These are phyloP conservation scores for Neurospora sp. DNA, from an alignment of 495 filamentous ascomycete species.

Conservation along the genomic window DNA sequence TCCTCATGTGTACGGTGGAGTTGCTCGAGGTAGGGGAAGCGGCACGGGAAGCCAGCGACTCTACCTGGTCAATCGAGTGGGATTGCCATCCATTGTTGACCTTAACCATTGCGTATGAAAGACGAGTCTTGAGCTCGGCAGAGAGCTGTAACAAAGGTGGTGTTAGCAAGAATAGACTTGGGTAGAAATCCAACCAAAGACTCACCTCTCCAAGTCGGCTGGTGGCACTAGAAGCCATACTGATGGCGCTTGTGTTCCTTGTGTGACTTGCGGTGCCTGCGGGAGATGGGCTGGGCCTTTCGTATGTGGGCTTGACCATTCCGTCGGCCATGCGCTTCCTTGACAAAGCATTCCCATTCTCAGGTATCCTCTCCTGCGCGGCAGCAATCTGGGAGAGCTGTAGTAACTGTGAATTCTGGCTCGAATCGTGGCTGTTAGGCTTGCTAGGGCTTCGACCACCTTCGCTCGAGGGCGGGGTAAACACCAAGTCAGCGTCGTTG, in stretches of 20 bases:
- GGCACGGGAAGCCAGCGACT: conserved; percentile 53
- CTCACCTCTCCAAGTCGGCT: conserved; percentile 67
- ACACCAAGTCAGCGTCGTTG: conserved; percentile 32
- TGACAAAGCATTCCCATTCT: conserved; percentile 24
- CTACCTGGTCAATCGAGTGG: conserved; percentile 57
- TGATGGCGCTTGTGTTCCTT: conserved; percentile 54
- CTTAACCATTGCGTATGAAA: conserved; percentile 85
- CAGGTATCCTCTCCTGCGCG: conserved; percentile 35
- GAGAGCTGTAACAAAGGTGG: conserved; percentile 47
- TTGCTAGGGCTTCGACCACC: conserved; percentile 27
- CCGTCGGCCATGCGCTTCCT: conserved; percentile 58
- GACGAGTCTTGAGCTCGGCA: conserved; percentile 61
- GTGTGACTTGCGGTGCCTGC: conserved; percentile 44
- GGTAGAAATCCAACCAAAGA: background rate
- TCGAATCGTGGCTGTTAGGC: conserved; percentile 26
- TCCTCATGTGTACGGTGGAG: conserved; percentile 40
- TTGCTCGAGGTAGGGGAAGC: conserved; percentile 46
- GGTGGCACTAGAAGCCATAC: conserved; percentile 41
- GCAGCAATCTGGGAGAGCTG: conserved; percentile 46
- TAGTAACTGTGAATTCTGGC: conserved; percentile 39
- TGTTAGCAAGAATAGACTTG: background rate
- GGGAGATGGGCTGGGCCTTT: conserved; percentile 28
- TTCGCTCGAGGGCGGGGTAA: conserved; percentile 39
- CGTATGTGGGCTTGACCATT: conserved; percentile 41
- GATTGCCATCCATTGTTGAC: conserved; percentile 78